Base-by-base conservation (phyloP, 495 filamentous ascomycete genomes). In the Wilcoxina mikolae region DNA sequence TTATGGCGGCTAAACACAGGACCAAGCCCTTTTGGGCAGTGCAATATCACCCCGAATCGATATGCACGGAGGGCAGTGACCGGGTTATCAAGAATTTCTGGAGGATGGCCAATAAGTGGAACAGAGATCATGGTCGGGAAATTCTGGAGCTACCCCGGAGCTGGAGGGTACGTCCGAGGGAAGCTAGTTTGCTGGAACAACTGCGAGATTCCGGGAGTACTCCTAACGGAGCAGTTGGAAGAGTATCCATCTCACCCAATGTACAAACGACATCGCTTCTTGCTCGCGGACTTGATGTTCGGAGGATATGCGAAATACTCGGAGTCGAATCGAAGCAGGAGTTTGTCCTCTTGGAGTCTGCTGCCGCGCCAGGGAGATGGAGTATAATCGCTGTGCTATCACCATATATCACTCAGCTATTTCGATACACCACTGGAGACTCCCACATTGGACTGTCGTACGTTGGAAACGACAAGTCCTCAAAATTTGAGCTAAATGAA, bases 11-110 rank as follows among this genome's bases (percentile, higher is more conserved):
- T 18, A 76, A 70, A 46, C 88, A 95, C 65, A 68, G 45, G 24
- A 55, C 58, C 2, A 85, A 81, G 59, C 91, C 91, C 3, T 93
- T 90, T 59, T 94, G 82, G 80, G 91, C 82, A 0, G 71, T 98
- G 29, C 91, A 98, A 62, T 96, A 90, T 65, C 91, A 98, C 63
- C 89, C 90, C 0, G 91, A 98, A 66, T 94, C 86, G 0, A 82
- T 93, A 58, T 95, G 90, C 63, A 94, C 91, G 3, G 78, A 78
- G 47, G 60, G 71, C n/a, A 84, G 85, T 27, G 75, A 72, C 24
- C 66, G 70, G 31, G 71, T 95, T 27, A 73, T 95, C 24, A 61
- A 68, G 42, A 86, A 84, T 57, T 98, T 89, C 85, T 95, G 87
- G 74, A 60, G 51, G 3, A 63, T 73, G 57, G 79, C 79, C 3